phyloP scores from a whole-genome alignment of 1,139 yeast genomes.

The Blastobotrys malaysiensis region DNA sequence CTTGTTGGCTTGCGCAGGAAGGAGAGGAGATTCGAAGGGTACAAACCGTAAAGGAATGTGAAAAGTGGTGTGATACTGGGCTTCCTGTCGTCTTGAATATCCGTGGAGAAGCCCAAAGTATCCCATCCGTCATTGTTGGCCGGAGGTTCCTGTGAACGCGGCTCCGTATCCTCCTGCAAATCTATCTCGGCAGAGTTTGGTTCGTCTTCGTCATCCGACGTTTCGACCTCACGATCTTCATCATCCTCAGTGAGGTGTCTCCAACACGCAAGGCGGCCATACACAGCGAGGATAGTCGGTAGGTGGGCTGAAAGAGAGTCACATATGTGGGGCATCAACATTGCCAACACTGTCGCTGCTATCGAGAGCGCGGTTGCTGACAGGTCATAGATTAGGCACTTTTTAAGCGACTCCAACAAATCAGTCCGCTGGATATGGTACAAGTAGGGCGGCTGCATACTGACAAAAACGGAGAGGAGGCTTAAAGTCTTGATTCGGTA shows the following conservation, averaged over 20 bases:
- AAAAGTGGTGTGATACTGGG: slow-evolving; percentile 33
- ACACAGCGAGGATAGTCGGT: slow-evolving; percentile 44
- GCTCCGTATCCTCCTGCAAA: neutral
- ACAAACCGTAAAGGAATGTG: slow-evolving; percentile 56
- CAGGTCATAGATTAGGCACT: slow-evolving; percentile 43
- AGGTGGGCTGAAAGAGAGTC: slow-evolving; percentile 35
- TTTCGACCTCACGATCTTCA: slow-evolving; percentile 6
- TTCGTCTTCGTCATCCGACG: slow-evolving; percentile 7
- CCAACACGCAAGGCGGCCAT: slow-evolving; percentile 44
- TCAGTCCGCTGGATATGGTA: slow-evolving; percentile 37
- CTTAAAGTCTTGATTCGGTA: slow-evolving; percentile 38
- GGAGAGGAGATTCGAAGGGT: slow-evolving; percentile 46
- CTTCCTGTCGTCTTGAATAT: slow-evolving; percentile 19
- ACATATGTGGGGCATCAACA: slow-evolving; percentile 52
- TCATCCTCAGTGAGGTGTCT: slow-evolving; percentile 18
- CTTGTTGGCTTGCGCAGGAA: slow-evolving; percentile 43
- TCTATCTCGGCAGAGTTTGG: slow-evolving; percentile 5
- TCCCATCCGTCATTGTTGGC: slow-evolving; percentile 31
- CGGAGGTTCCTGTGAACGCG: slow-evolving; percentile 1
- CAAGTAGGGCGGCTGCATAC: slow-evolving; percentile 33
- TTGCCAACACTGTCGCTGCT: slow-evolving; percentile 43
- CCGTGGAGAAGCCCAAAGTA: slow-evolving; percentile 22
- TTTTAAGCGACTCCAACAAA: slow-evolving; percentile 41
- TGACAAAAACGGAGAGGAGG: slow-evolving; percentile 31
- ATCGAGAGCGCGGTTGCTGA: slow-evolving; percentile 41